These are phyloP conservation scores for Annulohypoxylon moriforme DNA, from an alignment of 495 filamentous ascomycete genomes.

Conservation along the genomic window DNA sequence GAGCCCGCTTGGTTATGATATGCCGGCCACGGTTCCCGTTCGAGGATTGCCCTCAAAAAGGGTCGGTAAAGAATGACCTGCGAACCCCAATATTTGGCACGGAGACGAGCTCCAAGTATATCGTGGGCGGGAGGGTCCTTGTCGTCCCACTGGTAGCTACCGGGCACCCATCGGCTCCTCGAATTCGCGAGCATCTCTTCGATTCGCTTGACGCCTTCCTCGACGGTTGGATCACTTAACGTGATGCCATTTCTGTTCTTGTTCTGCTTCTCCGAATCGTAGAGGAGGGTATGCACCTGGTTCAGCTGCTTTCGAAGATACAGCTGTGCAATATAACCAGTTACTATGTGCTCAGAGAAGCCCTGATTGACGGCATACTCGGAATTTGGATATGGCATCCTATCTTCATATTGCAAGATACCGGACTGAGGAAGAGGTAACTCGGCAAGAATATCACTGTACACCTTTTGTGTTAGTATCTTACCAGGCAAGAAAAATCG, in stretches of 20 bases:
- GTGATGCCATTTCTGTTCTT: constrained; percentile 50
- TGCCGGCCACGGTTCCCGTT: constrained; percentile 40
- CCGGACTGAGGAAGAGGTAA: constrained; percentile 83
- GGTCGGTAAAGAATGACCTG: constrained; percentile 89
- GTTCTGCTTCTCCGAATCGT: constrained; percentile 66
- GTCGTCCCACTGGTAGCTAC: constrained; percentile 71
- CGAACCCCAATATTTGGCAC: constrained; percentile 95
- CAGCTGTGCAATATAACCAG: constrained; percentile 87
- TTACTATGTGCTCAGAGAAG: constrained; percentile 68
- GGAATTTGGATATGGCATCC: constrained; percentile 71
- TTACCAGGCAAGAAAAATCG: neutral
- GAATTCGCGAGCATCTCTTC: constrained; percentile 49
- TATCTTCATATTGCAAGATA: constrained; percentile 76
- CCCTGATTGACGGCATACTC: constrained; percentile 54
- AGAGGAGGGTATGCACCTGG: constrained; percentile 81
- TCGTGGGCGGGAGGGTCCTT: constrained; percentile 73
- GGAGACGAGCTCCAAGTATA: constrained; percentile 84
- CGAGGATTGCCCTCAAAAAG: constrained; percentile 75
- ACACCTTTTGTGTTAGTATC: constrained; percentile 24
- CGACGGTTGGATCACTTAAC: constrained; percentile 40
- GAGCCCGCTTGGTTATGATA: constrained; percentile 42
- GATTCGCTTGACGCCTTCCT: constrained; percentile 45
- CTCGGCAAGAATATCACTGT: constrained; percentile 91
- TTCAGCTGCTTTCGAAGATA: constrained; percentile 88
- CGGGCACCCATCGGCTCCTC: constrained; percentile 51